Evolutionary conservation across 768 basidiomycete genomes (phyloP).

Genomic region (Mycena metata): DNA sequence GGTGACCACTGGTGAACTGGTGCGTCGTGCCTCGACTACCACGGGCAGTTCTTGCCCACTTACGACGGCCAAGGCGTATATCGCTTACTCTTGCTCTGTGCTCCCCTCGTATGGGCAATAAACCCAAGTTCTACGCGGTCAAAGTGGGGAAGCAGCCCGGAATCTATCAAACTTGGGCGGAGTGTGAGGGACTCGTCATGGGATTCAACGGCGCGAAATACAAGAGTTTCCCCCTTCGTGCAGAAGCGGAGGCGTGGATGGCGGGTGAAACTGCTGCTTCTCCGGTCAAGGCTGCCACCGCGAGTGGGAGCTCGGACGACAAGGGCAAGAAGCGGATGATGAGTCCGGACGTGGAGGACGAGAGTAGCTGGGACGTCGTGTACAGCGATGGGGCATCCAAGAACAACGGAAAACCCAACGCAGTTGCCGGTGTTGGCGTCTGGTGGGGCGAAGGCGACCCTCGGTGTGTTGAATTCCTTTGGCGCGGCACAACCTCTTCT

Average conservation of each 20-base stretch:
- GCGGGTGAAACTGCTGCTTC: constrained; percentile 32
- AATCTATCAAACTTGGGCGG: constrained; percentile 62
- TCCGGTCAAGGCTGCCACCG: constrained; percentile 7
- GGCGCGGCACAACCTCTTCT: neutral
- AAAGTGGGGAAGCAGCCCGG: constrained; percentile 57
- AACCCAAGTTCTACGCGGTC: constrained; percentile 24
- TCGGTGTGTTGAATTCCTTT: constrained; percentile 57
- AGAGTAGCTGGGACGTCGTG: constrained; percentile 63
- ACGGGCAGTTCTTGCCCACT: neutral
- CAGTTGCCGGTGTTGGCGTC: constrained; percentile 88
- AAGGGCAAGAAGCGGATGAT: constrained; percentile 53
- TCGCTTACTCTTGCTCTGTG: neutral
- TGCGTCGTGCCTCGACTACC: constrained; percentile 9
- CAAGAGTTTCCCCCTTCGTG: constrained; percentile 73
- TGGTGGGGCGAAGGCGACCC: constrained; percentile 85
- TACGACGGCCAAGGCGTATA: neutral
- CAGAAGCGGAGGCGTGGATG: constrained; percentile 73
- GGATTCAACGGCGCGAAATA: constrained; percentile 71
- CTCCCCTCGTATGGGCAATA: neutral
- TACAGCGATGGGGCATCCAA: constrained; percentile 92
- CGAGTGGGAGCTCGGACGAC: neutral
- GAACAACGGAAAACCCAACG: constrained; percentile 78
- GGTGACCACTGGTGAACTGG: constrained; percentile 11
- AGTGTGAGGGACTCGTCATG: constrained; percentile 77
- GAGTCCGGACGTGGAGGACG: constrained; percentile 45